Evolutionary conservation across 352 stramenopile species (phyloP).

Genomic region (Thalassiosira exigua): DNA sequence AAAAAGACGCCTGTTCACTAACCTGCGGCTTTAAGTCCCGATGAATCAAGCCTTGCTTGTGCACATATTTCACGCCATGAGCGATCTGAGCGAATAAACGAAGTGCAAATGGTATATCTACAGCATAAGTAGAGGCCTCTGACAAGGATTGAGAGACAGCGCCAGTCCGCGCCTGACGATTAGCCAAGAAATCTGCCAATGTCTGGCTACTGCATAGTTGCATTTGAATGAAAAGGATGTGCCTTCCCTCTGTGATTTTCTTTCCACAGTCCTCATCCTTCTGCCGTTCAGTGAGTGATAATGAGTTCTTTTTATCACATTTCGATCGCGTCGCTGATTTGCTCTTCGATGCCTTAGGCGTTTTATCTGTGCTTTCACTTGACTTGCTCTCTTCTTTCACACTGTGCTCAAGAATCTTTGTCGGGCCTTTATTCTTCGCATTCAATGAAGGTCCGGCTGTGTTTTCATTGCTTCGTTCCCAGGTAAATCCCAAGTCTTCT

Average conservation of each 20-base stretch:
- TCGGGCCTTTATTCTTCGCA: conserved; percentile 19
- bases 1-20: too few relatives aligned
- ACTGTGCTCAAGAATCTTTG: conserved; percentile 18
- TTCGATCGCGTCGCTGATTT: too few relatives aligned
- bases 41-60: conserved; percentile 83
- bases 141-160: conserved; percentile 21
- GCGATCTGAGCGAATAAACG: conserved; percentile 82
- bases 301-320: neutral
- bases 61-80: conserved; percentile 82
- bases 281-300: neutral
- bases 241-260: conserved; percentile 28
- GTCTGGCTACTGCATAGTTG: conserved; percentile 84
- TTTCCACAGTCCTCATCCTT: conserved; percentile 1
- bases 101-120: conserved; percentile 82
- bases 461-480: conserved; percentile 66
- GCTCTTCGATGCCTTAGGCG: conserved; percentile 1
- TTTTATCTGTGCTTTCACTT: conserved; percentile 24
- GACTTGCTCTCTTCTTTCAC: conserved; percentile 39
- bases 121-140: conserved; percentile 28
- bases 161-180: conserved; percentile 60
- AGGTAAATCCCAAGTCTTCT: conserved; percentile 74
- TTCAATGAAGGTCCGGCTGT: conserved; percentile 31
- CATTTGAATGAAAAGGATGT: conserved; percentile 86
- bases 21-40: conserved; percentile 82
- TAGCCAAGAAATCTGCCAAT: conserved; percentile 78